phyloP scores from a whole-genome alignment of 148 eudicot genomes.

The Cornus suecica region DNA sequence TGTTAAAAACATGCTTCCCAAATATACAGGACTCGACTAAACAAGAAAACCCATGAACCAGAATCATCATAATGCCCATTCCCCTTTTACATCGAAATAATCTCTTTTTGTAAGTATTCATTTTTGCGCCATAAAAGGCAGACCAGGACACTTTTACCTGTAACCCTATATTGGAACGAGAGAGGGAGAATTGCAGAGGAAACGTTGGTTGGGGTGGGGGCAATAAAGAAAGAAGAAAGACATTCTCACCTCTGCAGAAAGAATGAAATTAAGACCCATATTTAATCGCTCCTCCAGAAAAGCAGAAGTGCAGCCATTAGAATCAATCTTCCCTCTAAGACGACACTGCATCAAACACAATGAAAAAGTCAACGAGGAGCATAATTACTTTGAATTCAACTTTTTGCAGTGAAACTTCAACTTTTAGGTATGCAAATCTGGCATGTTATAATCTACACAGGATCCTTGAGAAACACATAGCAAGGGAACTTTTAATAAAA shows the following conservation, averaged over 20 bases:
- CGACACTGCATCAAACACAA: not conserved
- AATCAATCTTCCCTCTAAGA: not conserved
- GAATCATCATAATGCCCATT: not conserved
- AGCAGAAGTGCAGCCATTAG: not conserved
- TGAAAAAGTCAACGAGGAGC: not conserved
- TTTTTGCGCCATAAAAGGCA: no score
- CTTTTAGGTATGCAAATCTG: conserved; percentile 2
- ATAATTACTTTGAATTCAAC: not conserved
- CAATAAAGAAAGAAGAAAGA: no score
- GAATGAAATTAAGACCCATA: no score
- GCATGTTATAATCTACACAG: not conserved
- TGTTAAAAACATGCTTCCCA: not conserved
- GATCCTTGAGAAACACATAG: not conserved
- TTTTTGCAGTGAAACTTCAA: not conserved
- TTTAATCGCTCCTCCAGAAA: not conserved
- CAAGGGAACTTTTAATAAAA: not conserved
- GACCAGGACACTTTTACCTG: no score
- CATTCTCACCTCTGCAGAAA: no score
- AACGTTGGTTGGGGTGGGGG: no score
- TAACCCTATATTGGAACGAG: no score
- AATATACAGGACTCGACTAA: not conserved
- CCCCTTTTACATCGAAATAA: no score
- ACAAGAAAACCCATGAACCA: not conserved
- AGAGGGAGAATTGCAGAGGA: no score
- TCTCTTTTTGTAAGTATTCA: no score